Evolutionary conservation across 164 flowering plant genomes (phyloP), one percentile per base, ranked within the genome.

Genomic region (Brasenia schreberi): DNA sequence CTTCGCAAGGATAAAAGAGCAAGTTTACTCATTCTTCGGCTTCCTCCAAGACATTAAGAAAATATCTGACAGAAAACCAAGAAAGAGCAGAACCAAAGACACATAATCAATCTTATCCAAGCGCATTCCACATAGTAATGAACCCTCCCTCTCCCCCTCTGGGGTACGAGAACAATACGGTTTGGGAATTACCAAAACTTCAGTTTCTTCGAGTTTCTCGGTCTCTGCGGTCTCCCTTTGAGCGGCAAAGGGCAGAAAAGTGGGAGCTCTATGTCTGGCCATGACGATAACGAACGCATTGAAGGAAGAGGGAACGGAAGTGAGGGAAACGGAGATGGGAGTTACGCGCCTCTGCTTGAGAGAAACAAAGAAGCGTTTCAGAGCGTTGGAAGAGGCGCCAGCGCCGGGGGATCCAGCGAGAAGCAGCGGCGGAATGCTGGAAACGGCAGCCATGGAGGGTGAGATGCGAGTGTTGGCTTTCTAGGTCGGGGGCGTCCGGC

Each of bases 211-310:
- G 53, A 65, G 68, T 33, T 74, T 63, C 6, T 61, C 67, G 16
- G 73, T 74, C 44, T 70, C 69, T 56, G 69, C 62, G 53, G 71
- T 52, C 56, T 74, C 77, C 42, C 63, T 73, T 33, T 23, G 43
- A 44, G 69, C 66, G 64, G 73, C 62, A 65, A 70, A 65, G 11
- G 66, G 27, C 33, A 64, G 4, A 53, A 70, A 68, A 7, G 64
- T 52, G 17, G 71, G 66, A 45, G 61, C 39, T 59, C 58, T 42
- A 53, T 19, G 59, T 4, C 53, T 45, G 7, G 53, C 53, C 11
- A 2, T 45, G 53, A 3, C 53, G 53, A 45, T 12, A 45, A 12
- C 53, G 6, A 45, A 45, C 53, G 53, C 7, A 45, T 45, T 45
- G 53, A 45, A 45, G 11, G 53, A 5, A 1, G 53, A 6, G 53